Evolutionary conservation across 78 protist species (phyloP).

Genomic region (Chrysochromulina parva): DNA sequence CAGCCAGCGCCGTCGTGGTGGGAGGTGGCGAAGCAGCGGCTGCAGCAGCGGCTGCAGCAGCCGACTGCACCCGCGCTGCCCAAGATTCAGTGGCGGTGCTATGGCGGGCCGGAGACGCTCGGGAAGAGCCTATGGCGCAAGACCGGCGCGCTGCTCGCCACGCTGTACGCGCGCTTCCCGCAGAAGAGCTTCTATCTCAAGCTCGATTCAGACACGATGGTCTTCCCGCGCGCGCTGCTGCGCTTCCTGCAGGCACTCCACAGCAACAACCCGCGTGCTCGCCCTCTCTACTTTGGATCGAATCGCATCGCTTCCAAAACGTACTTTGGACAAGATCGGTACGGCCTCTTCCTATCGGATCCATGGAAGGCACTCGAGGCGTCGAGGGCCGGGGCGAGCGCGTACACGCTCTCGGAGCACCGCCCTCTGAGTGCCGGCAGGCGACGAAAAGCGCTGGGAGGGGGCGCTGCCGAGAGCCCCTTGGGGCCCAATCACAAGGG

Average conservation of each 20-base stretch:
- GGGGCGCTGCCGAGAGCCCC: too few species aligned
- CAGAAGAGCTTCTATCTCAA: not conserved
- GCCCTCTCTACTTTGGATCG: not conserved
- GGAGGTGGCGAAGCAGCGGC: too few species aligned
- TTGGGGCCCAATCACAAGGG: too few species aligned
- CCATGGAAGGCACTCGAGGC: too few species aligned
- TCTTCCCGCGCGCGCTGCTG: not conserved
- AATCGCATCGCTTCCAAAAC: not conserved
- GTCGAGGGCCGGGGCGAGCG: too few species aligned
- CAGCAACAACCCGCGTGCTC: not conserved
- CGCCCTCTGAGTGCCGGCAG: too few species aligned
- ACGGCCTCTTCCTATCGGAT: not conserved
- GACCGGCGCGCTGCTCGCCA: not conserved
- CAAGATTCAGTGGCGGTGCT: not conserved
- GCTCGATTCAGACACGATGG: not conserved
- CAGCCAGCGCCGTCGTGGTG: too few species aligned
- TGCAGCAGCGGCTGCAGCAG: too few species aligned
- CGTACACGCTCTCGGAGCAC: too few species aligned
- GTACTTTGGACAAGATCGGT: not conserved
- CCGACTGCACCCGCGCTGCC: too few species aligned
- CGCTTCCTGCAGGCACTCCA: not conserved
- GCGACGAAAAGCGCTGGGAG: too few species aligned
- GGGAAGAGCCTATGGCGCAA: not conserved
- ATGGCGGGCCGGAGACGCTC: not conserved
- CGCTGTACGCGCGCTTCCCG: not conserved